These are phyloP conservation scores for Atkinsonella texensis DNA, from an alignment of 2,329 filamentous ascomycete species.

Conservation along the genomic window DNA sequence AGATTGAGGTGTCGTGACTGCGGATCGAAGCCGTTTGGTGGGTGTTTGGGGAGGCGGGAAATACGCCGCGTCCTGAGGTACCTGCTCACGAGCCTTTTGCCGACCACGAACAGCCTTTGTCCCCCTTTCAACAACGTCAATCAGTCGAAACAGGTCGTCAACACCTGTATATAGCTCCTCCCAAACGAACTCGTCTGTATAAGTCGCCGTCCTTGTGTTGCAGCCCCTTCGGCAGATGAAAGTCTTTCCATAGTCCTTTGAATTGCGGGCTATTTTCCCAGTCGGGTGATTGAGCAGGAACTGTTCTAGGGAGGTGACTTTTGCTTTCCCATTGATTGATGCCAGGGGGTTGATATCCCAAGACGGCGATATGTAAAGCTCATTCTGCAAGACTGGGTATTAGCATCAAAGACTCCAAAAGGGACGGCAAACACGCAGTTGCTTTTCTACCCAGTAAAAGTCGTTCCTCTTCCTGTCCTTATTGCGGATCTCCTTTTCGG, in stretches of 20 bases:
- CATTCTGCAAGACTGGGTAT: slow-evolving; percentile 44
- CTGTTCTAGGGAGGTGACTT: slow-evolving; percentile 57
- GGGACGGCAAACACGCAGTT: background rate
- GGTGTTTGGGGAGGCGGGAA: slow-evolving; percentile 25
- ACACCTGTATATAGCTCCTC: slow-evolving; percentile 67
- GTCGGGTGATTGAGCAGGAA: slow-evolving; percentile 62
- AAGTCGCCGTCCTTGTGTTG: slow-evolving; percentile 77
- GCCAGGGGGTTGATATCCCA: slow-evolving; percentile 79
- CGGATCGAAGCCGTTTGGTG: slow-evolving; percentile 20
- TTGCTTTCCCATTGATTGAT: slow-evolving; percentile 84
- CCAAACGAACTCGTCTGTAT: slow-evolving; percentile 88
- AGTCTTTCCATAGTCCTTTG: slow-evolving; percentile 68
- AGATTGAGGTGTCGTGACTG: slow-evolving; percentile 20
- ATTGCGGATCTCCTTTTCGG: slow-evolving; percentile 77
- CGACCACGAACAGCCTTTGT: slow-evolving; percentile 53
- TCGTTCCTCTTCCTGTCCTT: slow-evolving; percentile 73
- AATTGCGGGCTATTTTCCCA: slow-evolving; percentile 60
- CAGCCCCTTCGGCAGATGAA: slow-evolving; percentile 86
- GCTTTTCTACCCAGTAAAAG: slow-evolving; percentile 48
- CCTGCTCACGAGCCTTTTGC: slow-evolving; percentile 19
- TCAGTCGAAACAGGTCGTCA: slow-evolving; percentile 50
- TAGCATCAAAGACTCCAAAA: background rate
- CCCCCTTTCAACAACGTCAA: slow-evolving; percentile 54
- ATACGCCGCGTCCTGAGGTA: slow-evolving; percentile 20
- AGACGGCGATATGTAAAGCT: slow-evolving; percentile 80